These are phyloP conservation scores for Coemansia guatemalensis DNA, from an alignment of 192 early-diverging fungal species.

Conservation along the genomic window DNA sequence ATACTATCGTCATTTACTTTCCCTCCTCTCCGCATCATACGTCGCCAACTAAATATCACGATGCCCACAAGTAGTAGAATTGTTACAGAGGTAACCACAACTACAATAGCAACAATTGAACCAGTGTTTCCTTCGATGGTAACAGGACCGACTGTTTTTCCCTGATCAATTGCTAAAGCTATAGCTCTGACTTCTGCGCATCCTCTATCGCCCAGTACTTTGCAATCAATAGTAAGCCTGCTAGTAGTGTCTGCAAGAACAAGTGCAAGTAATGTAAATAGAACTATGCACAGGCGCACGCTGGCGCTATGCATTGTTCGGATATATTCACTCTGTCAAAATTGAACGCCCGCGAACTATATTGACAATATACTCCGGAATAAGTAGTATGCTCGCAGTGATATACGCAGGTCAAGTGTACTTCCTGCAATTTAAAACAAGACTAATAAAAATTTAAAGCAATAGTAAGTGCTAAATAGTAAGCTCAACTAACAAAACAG, in stretches of 20 bases:
- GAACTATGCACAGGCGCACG: constrained; percentile 4
- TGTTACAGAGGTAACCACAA: constrained; percentile 2
- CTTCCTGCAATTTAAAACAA: not conserved
- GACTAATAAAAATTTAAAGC: not conserved
- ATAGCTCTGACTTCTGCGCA: constrained; percentile 18
- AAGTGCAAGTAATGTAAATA: not conserved
- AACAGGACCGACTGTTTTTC: constrained; percentile 5
- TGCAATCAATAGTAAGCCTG: constrained; percentile 15
- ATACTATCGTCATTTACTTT: not conserved
- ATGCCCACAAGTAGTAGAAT: constrained; percentile 7
- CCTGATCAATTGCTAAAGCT: constrained; percentile 2
- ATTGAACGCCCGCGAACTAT: constrained; percentile 1
- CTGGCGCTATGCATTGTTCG: not conserved
- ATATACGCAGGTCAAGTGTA: not conserved
- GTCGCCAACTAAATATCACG: constrained; percentile 9
- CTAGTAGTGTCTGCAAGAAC: not conserved
- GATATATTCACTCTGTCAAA: not conserved
- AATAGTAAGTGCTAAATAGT: not conserved
- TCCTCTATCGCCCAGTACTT: constrained; percentile 6
- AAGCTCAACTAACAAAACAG: not conserved
- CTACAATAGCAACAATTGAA: not conserved
- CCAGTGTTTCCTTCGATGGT: not conserved
- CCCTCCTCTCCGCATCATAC: not conserved
- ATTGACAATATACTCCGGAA: not conserved
- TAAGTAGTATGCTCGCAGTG: not conserved